Base-by-base conservation (phyloP, 1,139 yeast genomes). In the Pichia norvegensis region DNA sequence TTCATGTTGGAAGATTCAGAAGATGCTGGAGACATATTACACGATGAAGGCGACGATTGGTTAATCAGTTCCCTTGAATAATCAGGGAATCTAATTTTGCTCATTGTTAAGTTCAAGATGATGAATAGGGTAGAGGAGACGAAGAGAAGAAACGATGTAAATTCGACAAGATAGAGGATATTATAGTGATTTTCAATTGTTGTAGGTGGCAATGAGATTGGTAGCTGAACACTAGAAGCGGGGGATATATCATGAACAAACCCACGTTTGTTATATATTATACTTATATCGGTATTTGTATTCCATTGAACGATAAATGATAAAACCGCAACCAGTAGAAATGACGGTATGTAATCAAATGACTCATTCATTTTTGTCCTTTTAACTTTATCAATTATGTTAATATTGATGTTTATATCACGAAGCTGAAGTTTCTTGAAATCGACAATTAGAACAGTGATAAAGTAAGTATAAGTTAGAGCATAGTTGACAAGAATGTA, bases 381-480 rank as follows among this genome's bases (percentile, higher is more conserved):
- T 19, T 35, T 20, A 20, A 20, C 9, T 16, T 35, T 35, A 19
- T 20, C n/a, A 2, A 4, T 23, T 11, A 14, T 6, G n/a, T 16
- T 20, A 6, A 23, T n/a, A 23, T 36, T 36, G 9, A 25, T 16
- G n/a, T 22, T 16, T 4, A 25, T n/a, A 50, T 80, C 86, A 11
- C 76, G 74, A 20, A 82, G 67, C 55, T 82, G 88, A 36, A 74
- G 62, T 46, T 87, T 70, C 40, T 79, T 73, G 41, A 81, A 66
- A 63, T 86, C 95, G 40, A 85, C 74, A 27, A 81, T 72, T 17
- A 85, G 64, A 0, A 83, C 76, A 0, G 88, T 80, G 1, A 79
- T 67, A 50, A 84, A 74, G 59, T 70, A 84, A 0, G 90, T 76
- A 43, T 78, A 57, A 53, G 81, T 87, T 41, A 85, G 63, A 4